Evolutionary conservation across 139 green algal species (phyloP), one percentile per base, ranked within the genome.

Genomic region (Medakamo hakoo): DNA sequence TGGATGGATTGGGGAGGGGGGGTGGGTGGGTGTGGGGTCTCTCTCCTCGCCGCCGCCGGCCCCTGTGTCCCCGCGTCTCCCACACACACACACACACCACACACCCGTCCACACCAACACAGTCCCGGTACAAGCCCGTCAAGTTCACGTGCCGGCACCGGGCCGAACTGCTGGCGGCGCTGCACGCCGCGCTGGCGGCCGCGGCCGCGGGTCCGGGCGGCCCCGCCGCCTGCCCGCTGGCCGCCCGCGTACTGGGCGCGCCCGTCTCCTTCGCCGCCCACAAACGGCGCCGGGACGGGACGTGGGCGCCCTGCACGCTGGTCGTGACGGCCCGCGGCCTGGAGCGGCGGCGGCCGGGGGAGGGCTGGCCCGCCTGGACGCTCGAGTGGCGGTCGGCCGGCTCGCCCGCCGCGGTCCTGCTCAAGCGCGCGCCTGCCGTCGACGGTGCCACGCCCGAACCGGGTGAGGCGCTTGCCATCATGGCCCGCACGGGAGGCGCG

Each of bases 61-160:
- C n/a, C n/a, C n/a, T n/a, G n/a, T n/a, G n/a, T n/a, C n/a, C n/a
- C n/a, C n/a, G n/a, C n/a, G n/a, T n/a, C n/a, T n/a, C n/a, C n/a
- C n/a, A n/a, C n/a, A n/a, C n/a, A n/a, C n/a, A n/a, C n/a, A n/a
- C n/a, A n/a, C n/a, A n/a, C n/a, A n/a, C n/a, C n/a, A n/a, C n/a
- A n/a, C n/a, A n/a, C n/a, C n/a, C n/a, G n/a, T n/a, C n/a, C n/a
- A n/a, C n/a, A n/a, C n/a, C n/a, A n/a, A n/a, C n/a, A n/a, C 49
- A 23, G n/a, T 5, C 58, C 3, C 49, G 86, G 59, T 85, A 76
- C 80, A 90, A 92, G 66, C 58, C 86, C 1, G 61, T 82, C 27
- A 88, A 86, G 66, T 91, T 94, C 73, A 73, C 68, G 18, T 92
- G 81, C 71, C 66, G 66, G 24, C 76, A 84, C 49, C 65, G 88